Evolutionary conservation across 73 alveolate species (phyloP), one percentile per base, ranked within the genome.

Genomic region (Paraurostyla sp.): DNA sequence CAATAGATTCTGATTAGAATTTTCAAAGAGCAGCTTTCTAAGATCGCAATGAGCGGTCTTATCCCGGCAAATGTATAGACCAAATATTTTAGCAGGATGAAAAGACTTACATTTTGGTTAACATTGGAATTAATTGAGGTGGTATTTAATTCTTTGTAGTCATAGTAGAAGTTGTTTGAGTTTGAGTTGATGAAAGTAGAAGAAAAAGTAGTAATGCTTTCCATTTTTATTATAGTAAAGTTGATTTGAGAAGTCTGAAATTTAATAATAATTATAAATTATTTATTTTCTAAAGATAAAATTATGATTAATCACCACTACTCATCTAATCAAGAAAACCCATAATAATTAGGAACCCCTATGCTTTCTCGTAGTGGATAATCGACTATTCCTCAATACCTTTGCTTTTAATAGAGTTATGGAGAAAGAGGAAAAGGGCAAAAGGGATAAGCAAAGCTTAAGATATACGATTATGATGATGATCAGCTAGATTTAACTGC

Each of bases 401-500:
- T 73, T 11, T 73, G 86, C 71, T 73, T 73, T 32, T 48, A 73
- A 73, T 2, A 30, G 1, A 45, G 11, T 23, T 4, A 13, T 16
- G 71, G 29, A 45, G 71, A 73, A 30, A 13, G 35, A 46, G 43
- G 7, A n/a, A 23, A 73, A 73, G 71, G 46, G n/a, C 23, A 23
- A 25, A 48, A 35, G 18, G 9, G 40, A 11, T 46, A 27, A 73
- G 11, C 11, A 46, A 18, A 45, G 56, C 32, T 29, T 6, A 45
- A 48, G 46, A 40, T 73, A 22, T 43, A 43, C 33, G 71, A 45
- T 0, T 49, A 73, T 73, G 86, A 73, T 48, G 71, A 45, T 9
- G 86, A 73, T 16, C 52, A 43, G 32, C 35, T 73, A 25, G 86
- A 73, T 38, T 46, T 73, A 45, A 73, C 71, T 49, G 86, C 71